These are phyloP conservation scores for Pythium coloratum DNA, from an alignment of 352 stramenopile genomes.

Conservation along the genomic window DNA sequence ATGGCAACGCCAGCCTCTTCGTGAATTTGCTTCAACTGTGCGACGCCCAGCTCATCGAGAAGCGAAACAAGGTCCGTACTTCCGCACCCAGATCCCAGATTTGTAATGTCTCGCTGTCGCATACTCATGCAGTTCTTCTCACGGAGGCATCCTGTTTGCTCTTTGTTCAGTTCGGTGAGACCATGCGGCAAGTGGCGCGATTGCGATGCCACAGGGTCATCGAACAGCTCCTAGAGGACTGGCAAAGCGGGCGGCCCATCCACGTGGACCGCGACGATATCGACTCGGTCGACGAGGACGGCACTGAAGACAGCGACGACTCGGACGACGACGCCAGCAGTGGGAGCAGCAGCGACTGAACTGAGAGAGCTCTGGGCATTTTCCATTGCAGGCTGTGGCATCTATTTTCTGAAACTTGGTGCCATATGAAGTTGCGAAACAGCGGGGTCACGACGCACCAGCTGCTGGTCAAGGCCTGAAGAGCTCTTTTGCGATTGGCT, in stretches of 20 bases:
- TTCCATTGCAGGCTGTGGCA: not conserved
- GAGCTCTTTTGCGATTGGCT: slow-evolving; percentile 21
- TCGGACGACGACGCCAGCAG: not conserved
- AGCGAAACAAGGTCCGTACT: slow-evolving; percentile 55
- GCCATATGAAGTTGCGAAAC: slow-evolving; percentile 26
- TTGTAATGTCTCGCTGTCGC: slow-evolving; percentile 3
- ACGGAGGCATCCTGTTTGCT: no score
- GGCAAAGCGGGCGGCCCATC: slow-evolving; percentile 20
- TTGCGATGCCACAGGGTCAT: slow-evolving; percentile 30
- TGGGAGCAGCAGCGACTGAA: slow-evolving; percentile 2
- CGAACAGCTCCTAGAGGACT: slow-evolving; percentile 23
- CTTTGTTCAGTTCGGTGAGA: slow-evolving; percentile 42
- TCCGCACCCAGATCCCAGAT: not conserved
- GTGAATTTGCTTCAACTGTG: slow-evolving; percentile 67
- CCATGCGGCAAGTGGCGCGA: slow-evolving; percentile 44
- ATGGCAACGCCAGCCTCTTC: slow-evolving; percentile 59
- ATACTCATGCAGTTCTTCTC: not conserved
- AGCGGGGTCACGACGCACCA: slow-evolving; percentile 11
- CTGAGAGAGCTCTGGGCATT: not conserved
- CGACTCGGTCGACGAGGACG: slow-evolving; percentile 1
- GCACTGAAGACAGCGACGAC: slow-evolving; percentile 19
- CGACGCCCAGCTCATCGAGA: slow-evolving; percentile 51
- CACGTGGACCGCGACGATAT: slow-evolving; percentile 16
- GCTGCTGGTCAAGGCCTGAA: slow-evolving; percentile 6
- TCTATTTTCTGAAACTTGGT: slow-evolving; percentile 13